Conservation (phyloP, 2,329 filamentous ascomycete species). For the Neoascochyta sp. region DNA sequence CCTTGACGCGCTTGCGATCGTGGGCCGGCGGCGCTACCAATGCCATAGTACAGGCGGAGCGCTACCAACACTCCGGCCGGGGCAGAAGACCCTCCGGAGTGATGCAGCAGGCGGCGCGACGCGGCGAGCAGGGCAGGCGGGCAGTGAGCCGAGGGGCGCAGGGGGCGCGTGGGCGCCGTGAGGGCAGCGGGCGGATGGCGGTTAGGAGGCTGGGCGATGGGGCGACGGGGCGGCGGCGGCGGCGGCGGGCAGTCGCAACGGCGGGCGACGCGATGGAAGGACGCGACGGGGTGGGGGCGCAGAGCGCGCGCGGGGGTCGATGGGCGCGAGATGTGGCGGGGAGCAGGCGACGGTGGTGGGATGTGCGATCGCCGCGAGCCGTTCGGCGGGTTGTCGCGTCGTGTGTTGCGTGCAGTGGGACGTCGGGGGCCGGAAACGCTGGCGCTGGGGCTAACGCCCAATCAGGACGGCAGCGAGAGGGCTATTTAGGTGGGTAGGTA, state of each 20-base stretch:
- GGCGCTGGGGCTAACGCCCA: not conserved
- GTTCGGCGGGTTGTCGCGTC: slow-evolving; percentile 16
- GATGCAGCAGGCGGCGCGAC: slow-evolving; percentile 25
- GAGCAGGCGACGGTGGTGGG: slow-evolving; percentile 9
- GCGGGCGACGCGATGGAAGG: slow-evolving; percentile 3
- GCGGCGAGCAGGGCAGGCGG: slow-evolving; percentile 15
- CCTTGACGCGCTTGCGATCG: slow-evolving; percentile 75
- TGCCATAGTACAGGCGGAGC: slow-evolving; percentile 35
- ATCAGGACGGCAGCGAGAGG: too few species aligned
- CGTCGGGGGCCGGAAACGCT: slow-evolving; percentile 3
- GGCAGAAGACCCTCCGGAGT: slow-evolving; percentile 36
- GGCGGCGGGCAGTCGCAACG: slow-evolving; percentile 3
- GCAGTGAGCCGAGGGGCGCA: slow-evolving; percentile 8
- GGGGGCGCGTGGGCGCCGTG: slow-evolving; percentile 13
- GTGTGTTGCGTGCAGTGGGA: slow-evolving; percentile 12
- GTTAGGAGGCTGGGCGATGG: slow-evolving; percentile 17
- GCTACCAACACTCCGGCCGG: slow-evolving; percentile 32
- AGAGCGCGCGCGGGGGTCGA: slow-evolving; percentile 6
- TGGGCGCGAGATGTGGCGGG: slow-evolving; percentile 5
- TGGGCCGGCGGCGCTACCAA: slow-evolving; percentile 45
- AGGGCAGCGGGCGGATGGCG: slow-evolving; percentile 20
- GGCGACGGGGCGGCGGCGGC: slow-evolving; percentile 10
- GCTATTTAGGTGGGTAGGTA: too few species aligned
- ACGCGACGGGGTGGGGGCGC: slow-evolving; percentile 6
- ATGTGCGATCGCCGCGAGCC: slow-evolving; percentile 17